Base-by-base conservation (phyloP, 2,329 filamentous ascomycete genomes). In the Ophiostoma ulmi region DNA sequence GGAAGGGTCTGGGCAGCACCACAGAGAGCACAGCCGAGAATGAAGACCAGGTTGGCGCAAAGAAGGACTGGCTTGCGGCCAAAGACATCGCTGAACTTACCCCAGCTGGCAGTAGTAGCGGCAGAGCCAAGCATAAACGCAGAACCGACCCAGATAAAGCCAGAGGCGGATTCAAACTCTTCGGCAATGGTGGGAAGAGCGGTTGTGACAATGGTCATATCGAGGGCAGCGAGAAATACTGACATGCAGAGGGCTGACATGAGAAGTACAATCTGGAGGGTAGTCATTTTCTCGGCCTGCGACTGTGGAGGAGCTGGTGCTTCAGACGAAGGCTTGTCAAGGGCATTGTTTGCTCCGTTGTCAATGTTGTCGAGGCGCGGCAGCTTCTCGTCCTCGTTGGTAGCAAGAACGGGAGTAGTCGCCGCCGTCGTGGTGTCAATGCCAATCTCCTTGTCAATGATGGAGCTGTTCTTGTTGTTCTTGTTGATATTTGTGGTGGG, bases 91-190 rank as follows among this genome's bases (percentile, higher is more conserved):
- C 83, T 84, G 66, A 87, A 76, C 75, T 86, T 86, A 70, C 89
- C 90, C 91, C 90, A 94, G 67, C 90, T 87, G 0, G 90, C 90
- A 0, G 87, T 86, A 0, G 86, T 85, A 78, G 83, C 86, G 1
- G 90, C 88, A 76, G 88, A 90, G 70, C 88, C 90, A 13, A 94
- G 85, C 7, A 93, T 82, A 76, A 91, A 94, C 2, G 90, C 87
- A 52, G 86, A 88, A 17, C 91, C 91, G 73, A 94, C 89, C 92
- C 91, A 94, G 69, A 89, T 86, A 79, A 93, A 94, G 35, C 90
- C 91, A 20, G 86, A 81, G 3, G 87, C 87, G 6, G 90, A 91
- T 64, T 87, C 76, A 72, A 94, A 86, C 72, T 90, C 83, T 44
- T 80, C 79, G 5, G 86, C 83, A 73, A 92, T 91, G 17, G 87